Evolutionary conservation across 1,139 yeast species (phyloP).

Genomic region (Taiozyma onychis): DNA sequence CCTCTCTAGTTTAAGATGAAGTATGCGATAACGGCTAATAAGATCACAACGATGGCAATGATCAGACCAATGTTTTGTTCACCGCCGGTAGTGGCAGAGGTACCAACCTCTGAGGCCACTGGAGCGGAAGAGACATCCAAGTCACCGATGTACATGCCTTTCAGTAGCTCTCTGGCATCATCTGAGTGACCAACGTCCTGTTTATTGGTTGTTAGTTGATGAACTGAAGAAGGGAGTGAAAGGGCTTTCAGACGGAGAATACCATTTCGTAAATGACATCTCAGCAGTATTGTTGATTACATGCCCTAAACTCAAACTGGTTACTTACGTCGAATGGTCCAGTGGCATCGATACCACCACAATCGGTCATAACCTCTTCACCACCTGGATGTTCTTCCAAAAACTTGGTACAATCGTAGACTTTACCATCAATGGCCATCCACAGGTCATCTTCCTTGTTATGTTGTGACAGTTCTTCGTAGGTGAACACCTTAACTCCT

Average conservation of each 20-base stretch:
- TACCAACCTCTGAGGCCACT: constrained; percentile 10
- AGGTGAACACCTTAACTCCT: constrained; percentile 41
- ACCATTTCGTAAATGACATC: no score
- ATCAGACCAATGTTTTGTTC: constrained; percentile 33
- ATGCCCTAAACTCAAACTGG: not conserved
- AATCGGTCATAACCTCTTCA: constrained; percentile 88
- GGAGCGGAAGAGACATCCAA: constrained; percentile 38
- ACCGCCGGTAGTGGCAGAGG: constrained; percentile 25
- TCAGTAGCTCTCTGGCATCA: constrained; percentile 79
- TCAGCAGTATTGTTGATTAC: no score
- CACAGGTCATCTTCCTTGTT: constrained; percentile 75
- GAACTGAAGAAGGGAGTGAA: no score
- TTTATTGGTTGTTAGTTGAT: not conserved
- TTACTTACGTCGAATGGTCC: constrained; percentile 66
- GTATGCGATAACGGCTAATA: constrained; percentile 54
- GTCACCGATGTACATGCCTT: constrained; percentile 64
- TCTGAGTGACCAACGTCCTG: constrained; percentile 94
- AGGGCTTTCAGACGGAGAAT: no score
- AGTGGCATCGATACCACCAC: constrained; percentile 92
- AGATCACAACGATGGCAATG: constrained; percentile 44
- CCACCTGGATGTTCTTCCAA: constrained; percentile 99
- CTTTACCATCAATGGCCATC: constrained; percentile 87
- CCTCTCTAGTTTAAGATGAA: constrained; percentile 29
- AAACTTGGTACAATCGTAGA: constrained; percentile 78
- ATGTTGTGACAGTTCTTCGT: constrained; percentile 76